Conservation (phyloP, 805 yeast species). For the Lachancea cidri region DNA sequence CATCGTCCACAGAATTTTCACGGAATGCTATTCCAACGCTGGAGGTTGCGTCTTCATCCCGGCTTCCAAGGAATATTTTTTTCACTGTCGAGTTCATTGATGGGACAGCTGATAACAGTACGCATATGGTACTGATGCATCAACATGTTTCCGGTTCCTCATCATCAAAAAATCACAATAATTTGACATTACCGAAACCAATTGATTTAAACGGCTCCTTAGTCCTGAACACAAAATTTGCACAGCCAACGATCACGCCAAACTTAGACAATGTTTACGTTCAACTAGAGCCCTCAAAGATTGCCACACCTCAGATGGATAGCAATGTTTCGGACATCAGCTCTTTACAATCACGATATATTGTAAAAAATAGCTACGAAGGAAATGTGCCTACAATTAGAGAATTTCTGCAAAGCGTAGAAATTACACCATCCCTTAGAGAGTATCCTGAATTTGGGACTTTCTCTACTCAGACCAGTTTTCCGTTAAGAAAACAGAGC, state of each 20-base stretch:
- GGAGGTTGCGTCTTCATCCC: constrained; percentile 15
- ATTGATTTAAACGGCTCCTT: constrained; percentile 32
- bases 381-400: constrained; percentile 64
- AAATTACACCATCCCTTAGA: constrained; percentile 51
- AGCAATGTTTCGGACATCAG: background rate
- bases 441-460: constrained; percentile 67
- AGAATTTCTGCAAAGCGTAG: constrained; percentile 47
- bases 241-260: constrained; percentile 35
- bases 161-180: background rate
- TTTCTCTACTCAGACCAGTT: background rate
- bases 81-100: constrained; percentile 36
- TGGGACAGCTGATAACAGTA: constrained; percentile 3
- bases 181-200: constrained; percentile 10
- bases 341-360: constrained; percentile 14
- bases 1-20: constrained; percentile 23
- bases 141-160: background rate
- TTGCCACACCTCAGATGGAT: background rate
- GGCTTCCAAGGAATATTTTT: constrained; percentile 48
- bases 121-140: constrained; percentile 8
- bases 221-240: constrained; percentile 34
- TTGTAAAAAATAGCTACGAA: constrained; percentile 52
- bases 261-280: constrained; percentile 41
- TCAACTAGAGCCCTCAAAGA: constrained; percentile 35
- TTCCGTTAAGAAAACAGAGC: constrained; percentile 2
- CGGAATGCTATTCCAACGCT: constrained; percentile 19